A percentile compares a stretch with the other conserved stretches of the same genome.
phyloP scores from a whole-genome alignment of 495 filamentous ascomycete species.

The Chaetomium cochliodes region DNA sequence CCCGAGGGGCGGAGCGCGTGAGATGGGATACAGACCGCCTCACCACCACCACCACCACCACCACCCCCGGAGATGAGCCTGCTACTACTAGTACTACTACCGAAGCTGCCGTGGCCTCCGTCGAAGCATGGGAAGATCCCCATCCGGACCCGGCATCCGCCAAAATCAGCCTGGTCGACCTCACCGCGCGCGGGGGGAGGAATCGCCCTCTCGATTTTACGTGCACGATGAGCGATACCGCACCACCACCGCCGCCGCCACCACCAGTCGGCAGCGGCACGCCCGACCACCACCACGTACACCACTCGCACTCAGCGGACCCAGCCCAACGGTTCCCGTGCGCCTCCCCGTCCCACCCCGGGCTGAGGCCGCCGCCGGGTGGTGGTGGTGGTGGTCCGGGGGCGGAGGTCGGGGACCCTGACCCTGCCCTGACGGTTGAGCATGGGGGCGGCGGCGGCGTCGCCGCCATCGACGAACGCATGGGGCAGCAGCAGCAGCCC shows the following conservation, averaged over 20 bases:
- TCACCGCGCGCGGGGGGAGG: slow-evolving; percentile 39
- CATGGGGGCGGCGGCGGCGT: no score
- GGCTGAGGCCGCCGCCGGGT: background rate
- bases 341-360: slow-evolving; percentile 7
- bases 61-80: slow-evolving; percentile 24
- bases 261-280: no score
- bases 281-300: no score
- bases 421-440: slow-evolving; percentile 29
- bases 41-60: no score
- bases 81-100: no score
- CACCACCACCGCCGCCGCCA: background rate
- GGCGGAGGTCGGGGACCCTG: slow-evolving; percentile 32
- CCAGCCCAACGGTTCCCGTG: slow-evolving; percentile 17
- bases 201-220: slow-evolving; percentile 37
- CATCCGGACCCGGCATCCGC: slow-evolving; percentile 34
- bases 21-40: slow-evolving; percentile 50
- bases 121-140: slow-evolving; percentile 43
- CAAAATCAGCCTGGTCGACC: slow-evolving; percentile 48
- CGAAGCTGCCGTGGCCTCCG: slow-evolving; percentile 29
- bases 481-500: no score
- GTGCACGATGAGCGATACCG: no score
- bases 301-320: background rate
- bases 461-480: background rate
- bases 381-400: background rate
- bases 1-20: slow-evolving; percentile 57